Base-by-base conservation (phyloP, 2,329 filamentous ascomycete species). In the Sarocladium oryzae region DNA sequence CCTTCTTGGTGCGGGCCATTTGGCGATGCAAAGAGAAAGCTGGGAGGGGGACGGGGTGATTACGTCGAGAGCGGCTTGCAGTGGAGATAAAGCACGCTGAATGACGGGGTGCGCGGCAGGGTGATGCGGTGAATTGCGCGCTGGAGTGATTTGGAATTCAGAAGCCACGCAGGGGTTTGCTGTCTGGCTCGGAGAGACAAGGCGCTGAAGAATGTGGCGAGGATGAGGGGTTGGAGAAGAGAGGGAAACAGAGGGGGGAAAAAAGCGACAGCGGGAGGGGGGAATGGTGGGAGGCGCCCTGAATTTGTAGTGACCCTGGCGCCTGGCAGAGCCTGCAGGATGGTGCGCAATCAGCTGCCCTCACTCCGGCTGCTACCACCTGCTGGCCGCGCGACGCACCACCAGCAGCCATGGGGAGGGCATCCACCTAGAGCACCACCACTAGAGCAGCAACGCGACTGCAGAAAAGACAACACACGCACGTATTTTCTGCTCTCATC, bases 1-100 rank as follows among this genome's bases (percentile, higher is more conserved):
- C 65, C 62, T 69, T 67, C 69, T 75, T 76, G 53, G 69, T 63
- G 57, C 73, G 72, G 63, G 73, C 68, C 72, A 75, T 75, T 58
- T 58, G 63, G 53, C 43, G 43, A 48, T 48, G 43, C 8, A 16
- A 21, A 33, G 43, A 16, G 36, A 40, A 30, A 32, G 43, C 24
- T 32, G 43, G 24, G 43, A 21, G 11, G 40, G 20, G 18, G 21
- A 41, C 16, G 16, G 40, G 16, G 5, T 33, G 43, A 48, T 20
- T 32, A 26, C n/a, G 28, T 32, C 20, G 26, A 33, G 43, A 21
- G 43, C 36, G 24, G 43, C 43, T 21, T 15, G 43, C 28, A 48
- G 43, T 48, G 43, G 43, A 33, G 43, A 48, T 48, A 16, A 32
- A 18, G 43, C 40, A 23, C 43, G 43, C 43, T 48, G 43, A n/a